Conservation (phyloP, 2,329 filamentous ascomycete species). For the Cryphonectria radicalis region DNA sequence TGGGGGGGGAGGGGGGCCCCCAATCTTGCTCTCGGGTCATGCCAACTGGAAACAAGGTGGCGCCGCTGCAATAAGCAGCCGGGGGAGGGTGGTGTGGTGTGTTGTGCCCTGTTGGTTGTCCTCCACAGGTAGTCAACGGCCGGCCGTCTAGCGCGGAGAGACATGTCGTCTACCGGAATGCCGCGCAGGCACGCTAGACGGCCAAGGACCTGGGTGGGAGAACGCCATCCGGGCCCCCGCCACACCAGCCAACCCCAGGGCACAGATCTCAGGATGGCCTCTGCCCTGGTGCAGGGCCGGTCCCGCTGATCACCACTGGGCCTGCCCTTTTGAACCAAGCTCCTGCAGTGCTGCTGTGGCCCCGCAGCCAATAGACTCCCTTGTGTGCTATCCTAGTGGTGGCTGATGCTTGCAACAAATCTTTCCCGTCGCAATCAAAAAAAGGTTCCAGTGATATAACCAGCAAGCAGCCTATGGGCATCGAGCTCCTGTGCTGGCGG, state of each 20-base stretch:
- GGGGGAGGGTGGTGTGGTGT: conserved; percentile 11
- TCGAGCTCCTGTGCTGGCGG: background rate
- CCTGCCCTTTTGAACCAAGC: conserved; percentile 23
- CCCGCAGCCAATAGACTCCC: conserved; percentile 18
- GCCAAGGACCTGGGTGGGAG: background rate
- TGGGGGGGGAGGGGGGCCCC: background rate
- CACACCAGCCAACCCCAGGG: background rate
- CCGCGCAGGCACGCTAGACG: conserved; percentile 10
- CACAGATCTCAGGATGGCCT: conserved; percentile 18
- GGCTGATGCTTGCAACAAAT: background rate
- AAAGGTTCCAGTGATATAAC: background rate
- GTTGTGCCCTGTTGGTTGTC: conserved; percentile 13
- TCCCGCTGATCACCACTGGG: conserved; percentile 17
- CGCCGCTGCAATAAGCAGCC: conserved; percentile 7
- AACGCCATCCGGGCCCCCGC: background rate
- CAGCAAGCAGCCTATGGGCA: background rate
- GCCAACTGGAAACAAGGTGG: conserved; percentile 10
- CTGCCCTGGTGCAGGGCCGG: conserved; percentile 14
- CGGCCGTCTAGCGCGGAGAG: background rate
- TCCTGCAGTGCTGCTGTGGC: conserved; percentile 9
- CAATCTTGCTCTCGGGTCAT: conserved; percentile 11
- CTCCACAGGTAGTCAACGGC: conserved; percentile 1
- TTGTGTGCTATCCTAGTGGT: background rate
- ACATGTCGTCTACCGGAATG: conserved; percentile 15
- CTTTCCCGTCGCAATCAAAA: background rate